These are phyloP conservation scores for Fraxinus paxiana DNA, from an alignment of 305 asterid genomes.

Conservation along the genomic window DNA sequence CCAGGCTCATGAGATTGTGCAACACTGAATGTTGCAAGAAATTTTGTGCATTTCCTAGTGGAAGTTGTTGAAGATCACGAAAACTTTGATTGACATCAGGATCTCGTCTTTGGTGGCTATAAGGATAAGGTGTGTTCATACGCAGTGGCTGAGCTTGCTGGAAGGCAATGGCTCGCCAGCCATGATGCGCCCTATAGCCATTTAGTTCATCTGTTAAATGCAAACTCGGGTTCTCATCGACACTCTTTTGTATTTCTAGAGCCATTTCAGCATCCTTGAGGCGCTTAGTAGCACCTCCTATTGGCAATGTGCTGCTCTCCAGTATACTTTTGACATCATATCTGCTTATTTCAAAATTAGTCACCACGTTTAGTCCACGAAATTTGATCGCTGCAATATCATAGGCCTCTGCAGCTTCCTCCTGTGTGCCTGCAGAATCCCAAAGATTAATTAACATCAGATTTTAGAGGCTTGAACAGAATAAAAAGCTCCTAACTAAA, in stretches of 20 bases:
- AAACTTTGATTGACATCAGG: conserved; percentile 25
- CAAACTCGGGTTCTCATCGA: conserved; percentile 29
- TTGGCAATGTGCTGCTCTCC: conserved; percentile 64
- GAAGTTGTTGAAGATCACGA: conserved; percentile 44
- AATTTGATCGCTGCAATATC: conserved; percentile 87
- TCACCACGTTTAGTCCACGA: conserved; percentile 70
- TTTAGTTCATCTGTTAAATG: conserved; percentile 34
- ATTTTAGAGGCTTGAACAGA: no score
- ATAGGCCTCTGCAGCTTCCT: conserved; percentile 90
- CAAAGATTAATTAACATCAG: no score
- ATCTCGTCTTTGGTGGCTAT: conserved; percentile 28
- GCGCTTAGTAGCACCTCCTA: conserved; percentile 72
- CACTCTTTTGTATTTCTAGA: conserved; percentile 35
- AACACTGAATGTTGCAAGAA: conserved; percentile 46
- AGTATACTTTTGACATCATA: conserved; percentile 82
- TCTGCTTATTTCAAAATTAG: conserved; percentile 70
- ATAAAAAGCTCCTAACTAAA: background rate
- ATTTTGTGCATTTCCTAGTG: conserved; percentile 44
- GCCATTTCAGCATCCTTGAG: conserved; percentile 65
- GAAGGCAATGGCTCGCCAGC: conserved; percentile 54
- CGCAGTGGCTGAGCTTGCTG: conserved; percentile 46
- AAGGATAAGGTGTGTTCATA: conserved; percentile 39
- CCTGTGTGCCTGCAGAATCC: conserved; percentile 56
- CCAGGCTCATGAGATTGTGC: conserved; percentile 60
- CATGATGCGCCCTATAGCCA: conserved; percentile 24